Percentiles rank a stretch among this genome's conserved stretches.
Conservation (phyloP, 192 early-diverging fungal species). For the Chytriomyces sp. region DNA sequence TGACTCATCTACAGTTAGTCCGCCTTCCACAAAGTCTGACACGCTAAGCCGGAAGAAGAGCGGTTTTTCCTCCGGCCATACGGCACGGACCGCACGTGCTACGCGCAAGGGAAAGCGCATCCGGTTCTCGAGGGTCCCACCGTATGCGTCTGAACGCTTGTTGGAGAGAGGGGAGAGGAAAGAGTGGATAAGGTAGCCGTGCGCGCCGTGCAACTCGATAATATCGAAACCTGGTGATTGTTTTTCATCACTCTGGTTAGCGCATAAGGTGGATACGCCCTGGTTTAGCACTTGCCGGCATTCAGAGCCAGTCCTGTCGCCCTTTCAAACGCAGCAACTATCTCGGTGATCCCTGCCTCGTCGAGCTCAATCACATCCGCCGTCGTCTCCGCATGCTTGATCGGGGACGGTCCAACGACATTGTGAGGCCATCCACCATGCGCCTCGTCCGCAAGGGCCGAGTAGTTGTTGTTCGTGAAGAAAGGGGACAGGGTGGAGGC, state of each 20-base stretch:
- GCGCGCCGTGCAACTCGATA: conserved; percentile 74
- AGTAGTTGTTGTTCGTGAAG: conserved; percentile 13
- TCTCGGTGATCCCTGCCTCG: conserved; percentile 63
- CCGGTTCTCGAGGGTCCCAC: conserved; percentile 88
- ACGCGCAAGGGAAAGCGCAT: conserved; percentile 53
- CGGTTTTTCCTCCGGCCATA: conserved; percentile 80
- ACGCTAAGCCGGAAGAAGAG: conserved; percentile 83
- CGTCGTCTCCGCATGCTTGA: conserved; percentile 30
- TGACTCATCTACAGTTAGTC: conserved; percentile 75
- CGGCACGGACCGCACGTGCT: conserved; percentile 46
- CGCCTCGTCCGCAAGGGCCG: conserved; percentile 32
- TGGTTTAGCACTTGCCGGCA: too few species aligned
- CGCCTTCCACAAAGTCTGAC: conserved; percentile 69
- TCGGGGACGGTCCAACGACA: conserved; percentile 65
- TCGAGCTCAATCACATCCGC: conserved; percentile 59
- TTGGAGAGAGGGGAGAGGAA: conserved; percentile 85
- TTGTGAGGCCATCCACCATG: conserved; percentile 74
- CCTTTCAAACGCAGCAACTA: conserved; percentile 56
- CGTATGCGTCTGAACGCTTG: conserved; percentile 85
- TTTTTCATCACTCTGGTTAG: too few species aligned
- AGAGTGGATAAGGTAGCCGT: conserved; percentile 86
- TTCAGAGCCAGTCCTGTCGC: background rate
- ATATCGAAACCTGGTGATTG: conserved; percentile 87
- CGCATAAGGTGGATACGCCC: too few species aligned
- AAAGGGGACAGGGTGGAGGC: conserved; percentile 45